Evolutionary conservation across 805 yeast species (phyloP).

Genomic region (Kuraishia borneana): DNA sequence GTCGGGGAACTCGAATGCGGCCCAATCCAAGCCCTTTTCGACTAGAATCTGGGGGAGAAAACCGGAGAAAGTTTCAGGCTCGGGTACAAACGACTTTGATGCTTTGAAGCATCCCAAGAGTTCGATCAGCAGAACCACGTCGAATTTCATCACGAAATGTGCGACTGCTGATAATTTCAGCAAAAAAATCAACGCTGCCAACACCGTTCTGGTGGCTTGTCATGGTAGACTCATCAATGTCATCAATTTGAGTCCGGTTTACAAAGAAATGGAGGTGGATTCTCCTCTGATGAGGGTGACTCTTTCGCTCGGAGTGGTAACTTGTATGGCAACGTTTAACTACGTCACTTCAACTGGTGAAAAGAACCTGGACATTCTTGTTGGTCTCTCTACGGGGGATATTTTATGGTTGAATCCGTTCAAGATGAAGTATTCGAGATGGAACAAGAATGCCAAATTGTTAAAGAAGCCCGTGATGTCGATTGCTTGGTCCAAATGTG

Average conservation of each 20-base stretch:
- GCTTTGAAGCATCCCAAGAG: slow-evolving; percentile 17
- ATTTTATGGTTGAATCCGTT: slow-evolving; percentile 48
- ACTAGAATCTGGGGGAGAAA: slow-evolving; percentile 4
- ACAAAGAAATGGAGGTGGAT: slow-evolving; percentile 28
- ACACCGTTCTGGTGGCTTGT: slow-evolving; percentile 27
- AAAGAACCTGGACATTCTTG: slow-evolving; percentile 33
- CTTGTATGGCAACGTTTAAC: slow-evolving; percentile 24
- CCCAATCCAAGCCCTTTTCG: slow-evolving; percentile 4
- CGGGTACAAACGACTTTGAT: slow-evolving; percentile 6
- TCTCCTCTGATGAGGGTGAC: slow-evolving; percentile 32
- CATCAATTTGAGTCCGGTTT: slow-evolving; percentile 23
- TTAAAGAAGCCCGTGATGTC: slow-evolving; percentile 31
- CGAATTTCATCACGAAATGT: slow-evolving; percentile 21
- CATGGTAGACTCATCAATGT: slow-evolving; percentile 41
- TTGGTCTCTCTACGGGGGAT: slow-evolving; percentile 64
- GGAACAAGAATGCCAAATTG: slow-evolving; percentile 37
- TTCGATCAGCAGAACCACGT: slow-evolving; percentile 18
- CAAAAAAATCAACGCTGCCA: slow-evolving; percentile 15
- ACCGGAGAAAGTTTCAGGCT: not conserved
- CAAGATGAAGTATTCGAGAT: slow-evolving; percentile 33
- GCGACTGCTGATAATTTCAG: slow-evolving; percentile 17
- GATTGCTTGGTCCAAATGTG: slow-evolving; percentile 35
- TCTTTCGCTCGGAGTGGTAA: slow-evolving; percentile 25
- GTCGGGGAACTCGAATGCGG: slow-evolving; percentile 3
- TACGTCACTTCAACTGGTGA: slow-evolving; percentile 14